Base-by-base conservation (phyloP, 345 rosid species). In the Iberis pinnata region DNA sequence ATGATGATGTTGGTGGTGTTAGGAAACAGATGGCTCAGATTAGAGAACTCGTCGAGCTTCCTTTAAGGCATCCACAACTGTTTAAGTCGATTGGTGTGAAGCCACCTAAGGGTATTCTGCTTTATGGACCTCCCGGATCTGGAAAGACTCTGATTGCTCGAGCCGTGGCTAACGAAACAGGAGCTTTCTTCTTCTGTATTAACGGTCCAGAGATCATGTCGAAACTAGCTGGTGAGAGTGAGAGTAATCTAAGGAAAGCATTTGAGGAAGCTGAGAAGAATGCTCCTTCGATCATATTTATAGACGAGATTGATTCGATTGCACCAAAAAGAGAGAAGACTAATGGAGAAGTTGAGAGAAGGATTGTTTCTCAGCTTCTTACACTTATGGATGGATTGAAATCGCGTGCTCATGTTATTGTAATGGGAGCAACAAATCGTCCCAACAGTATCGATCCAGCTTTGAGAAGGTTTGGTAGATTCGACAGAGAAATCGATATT, bases 1-100 rank as follows among this genome's bases (percentile, higher is more conserved):
- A 87, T 65, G 98, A 90, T 64, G 96, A 90, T 74, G 98, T 90
- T 72, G 96, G 98, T 56, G 98, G 98, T 47, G 98, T 90, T 19
- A 90, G 98, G 64, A 90, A 87, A 63, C 96, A 90, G 46, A 90
- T 90, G 98, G 98, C 98, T 64, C 96, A 87, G 75, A 90, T 90
- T 71, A 73, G 98, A 46, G 96, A 90, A 63, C 62, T 87, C 26
- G 98, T 90, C 52, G 98, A 90, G 68, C 87, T 90, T 53, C 96
- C 96, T 10, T 41, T 90, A 61, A 81, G 98, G 71, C 98, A 90
- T 58, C 98, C 96, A 4, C 98, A 87, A 55, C 79, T 90, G 2
- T 90, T 90, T 58, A 90, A 90, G 58, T 90, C 98, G 3, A 90
- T 90, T 68, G 98, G 98, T 73, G 98, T 90, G 55, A 90, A 90